Conservation (phyloP, 257 asterid genomes). For the Echites panduratus region DNA sequence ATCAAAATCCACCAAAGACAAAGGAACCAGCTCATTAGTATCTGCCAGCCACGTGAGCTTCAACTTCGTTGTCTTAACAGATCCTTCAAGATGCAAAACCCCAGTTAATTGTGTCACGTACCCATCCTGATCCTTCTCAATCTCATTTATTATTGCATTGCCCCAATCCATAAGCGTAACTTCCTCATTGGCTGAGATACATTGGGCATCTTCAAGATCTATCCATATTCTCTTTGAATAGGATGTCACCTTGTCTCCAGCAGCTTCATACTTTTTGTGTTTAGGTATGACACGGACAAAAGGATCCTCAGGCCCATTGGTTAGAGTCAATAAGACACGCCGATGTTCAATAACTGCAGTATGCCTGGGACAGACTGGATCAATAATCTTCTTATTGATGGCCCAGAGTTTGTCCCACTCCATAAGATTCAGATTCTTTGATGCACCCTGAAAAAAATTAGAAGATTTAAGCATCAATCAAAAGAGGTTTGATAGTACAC, state of each 20-base stretch:
- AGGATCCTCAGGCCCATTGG: conserved; percentile 69
- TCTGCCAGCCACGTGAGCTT: conserved; percentile 92
- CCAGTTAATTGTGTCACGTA: conserved; percentile 59
- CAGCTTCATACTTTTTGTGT: conserved; percentile 84
- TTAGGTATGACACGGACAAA: conserved; percentile 67
- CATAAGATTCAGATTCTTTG: conserved; percentile 97
- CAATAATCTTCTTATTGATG: conserved; percentile 82
- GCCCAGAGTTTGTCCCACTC: conserved; percentile 99
- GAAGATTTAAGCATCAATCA: conserved; percentile 1
- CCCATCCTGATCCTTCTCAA: conserved; percentile 73
- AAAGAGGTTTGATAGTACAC: background rate
- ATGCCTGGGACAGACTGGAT: conserved; percentile 93
- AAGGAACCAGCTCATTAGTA: conserved; percentile 54
- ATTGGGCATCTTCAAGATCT: conserved; percentile 80
- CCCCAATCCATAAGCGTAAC: conserved; percentile 97
- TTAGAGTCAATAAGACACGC: conserved; percentile 52
- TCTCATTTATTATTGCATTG: conserved; percentile 71
- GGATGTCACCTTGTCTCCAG: conserved; percentile 81
- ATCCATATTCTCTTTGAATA: conserved; percentile 70
- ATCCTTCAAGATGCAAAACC: conserved; percentile 81
- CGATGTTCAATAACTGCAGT: conserved; percentile 72
- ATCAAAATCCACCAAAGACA: conserved; percentile 70
- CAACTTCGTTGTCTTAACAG: conserved; percentile 86
- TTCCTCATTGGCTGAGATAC: conserved; percentile 68
- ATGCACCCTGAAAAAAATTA: conserved; percentile 66